These are phyloP conservation scores for Umbelopsis sp. DNA, from an alignment of 371 early-diverging fungal species.

Conservation along the genomic window DNA sequence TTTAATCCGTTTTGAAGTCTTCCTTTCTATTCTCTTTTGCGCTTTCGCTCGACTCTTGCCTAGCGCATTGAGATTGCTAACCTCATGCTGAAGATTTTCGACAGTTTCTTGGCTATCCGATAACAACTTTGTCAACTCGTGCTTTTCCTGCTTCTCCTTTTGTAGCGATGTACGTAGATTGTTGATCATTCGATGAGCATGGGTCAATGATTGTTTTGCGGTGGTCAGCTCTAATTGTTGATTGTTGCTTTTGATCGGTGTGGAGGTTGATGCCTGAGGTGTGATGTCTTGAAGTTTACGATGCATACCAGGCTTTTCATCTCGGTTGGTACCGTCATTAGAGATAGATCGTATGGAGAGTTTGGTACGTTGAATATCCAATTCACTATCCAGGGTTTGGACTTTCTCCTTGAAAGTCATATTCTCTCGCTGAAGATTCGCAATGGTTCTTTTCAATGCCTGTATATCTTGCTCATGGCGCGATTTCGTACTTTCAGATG, in stretches of 20 bases:
- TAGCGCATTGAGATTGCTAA: neutral
- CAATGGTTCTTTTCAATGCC: conserved; percentile 42
- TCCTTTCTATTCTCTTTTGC: neutral
- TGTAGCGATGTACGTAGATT: conserved; percentile 32
- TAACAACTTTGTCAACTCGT: conserved; percentile 64
- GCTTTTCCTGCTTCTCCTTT: conserved; percentile 60
- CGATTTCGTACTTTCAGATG: conserved; percentile 40
- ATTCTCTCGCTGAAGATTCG: conserved; percentile 55
- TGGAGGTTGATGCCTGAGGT: conserved; percentile 10
- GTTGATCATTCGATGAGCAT: conserved; percentile 20
- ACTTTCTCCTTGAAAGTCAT: conserved; percentile 37
- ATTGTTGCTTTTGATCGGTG: neutral
- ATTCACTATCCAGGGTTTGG: conserved; percentile 50
- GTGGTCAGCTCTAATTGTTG: conserved; percentile 18
- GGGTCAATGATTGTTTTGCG: conserved; percentile 15
- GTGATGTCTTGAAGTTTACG: neutral
- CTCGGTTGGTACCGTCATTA: neutral
- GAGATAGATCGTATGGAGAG: neutral
- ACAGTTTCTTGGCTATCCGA: conserved; percentile 66
- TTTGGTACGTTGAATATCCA: conserved; percentile 23
- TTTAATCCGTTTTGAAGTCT: neutral
- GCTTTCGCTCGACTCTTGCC: neutral
- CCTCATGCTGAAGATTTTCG: conserved; percentile 62
- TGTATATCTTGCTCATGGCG: conserved; percentile 55
- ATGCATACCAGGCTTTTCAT: neutral